A percentile compares a stretch with the other conserved stretches of the same genome.
These are phyloP conservation scores for Starmerella bombicola DNA, from an alignment of 805 yeast genomes.

Conservation along the genomic window DNA sequence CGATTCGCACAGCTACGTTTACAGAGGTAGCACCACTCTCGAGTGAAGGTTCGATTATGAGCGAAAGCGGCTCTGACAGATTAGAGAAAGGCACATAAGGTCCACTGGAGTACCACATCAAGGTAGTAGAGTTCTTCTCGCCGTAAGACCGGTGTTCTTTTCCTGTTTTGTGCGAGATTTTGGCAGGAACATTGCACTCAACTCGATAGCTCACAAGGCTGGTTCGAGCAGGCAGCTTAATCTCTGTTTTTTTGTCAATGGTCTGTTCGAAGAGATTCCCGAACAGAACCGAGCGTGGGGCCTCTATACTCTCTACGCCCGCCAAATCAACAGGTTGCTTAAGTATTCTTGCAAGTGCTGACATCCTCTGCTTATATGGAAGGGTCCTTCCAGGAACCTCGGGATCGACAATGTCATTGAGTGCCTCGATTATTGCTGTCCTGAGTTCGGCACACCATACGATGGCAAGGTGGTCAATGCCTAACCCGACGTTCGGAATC, in stretches of 20 bases:
- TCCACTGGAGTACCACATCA: constrained; percentile 23
- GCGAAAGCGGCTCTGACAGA: not conserved
- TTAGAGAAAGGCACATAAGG: constrained; percentile 21
- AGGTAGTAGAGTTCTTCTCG: constrained; percentile 2
- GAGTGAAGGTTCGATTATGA: not conserved
- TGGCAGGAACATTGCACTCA: constrained; percentile 2
- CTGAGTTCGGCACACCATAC: constrained; percentile 94
- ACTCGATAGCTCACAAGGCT: constrained; percentile 20
- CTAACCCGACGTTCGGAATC: constrained; percentile 84
- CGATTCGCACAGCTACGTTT: constrained; percentile 27
- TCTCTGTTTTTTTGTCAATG: constrained; percentile 5
- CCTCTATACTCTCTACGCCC: not conserved
- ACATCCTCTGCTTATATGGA: constrained; percentile 46
- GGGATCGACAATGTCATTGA: constrained; percentile 50
- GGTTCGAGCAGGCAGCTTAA: constrained; percentile 16
- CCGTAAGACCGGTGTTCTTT: constrained; percentile 21
- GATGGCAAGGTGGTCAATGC: constrained; percentile 86
- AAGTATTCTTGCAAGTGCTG: constrained; percentile 5
- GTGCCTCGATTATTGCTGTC: constrained; percentile 42
- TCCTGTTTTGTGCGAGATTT: constrained; percentile 17
- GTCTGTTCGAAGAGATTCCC: not conserved
- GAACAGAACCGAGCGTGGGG: constrained; percentile 7
- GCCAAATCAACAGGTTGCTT: not conserved
- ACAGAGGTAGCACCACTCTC: not conserved
- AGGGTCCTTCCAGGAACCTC: constrained; percentile 36